Evolutionary conservation across 1,284 basidiomycete species (phyloP).

Genomic region (Ustilago xerochloae): DNA sequence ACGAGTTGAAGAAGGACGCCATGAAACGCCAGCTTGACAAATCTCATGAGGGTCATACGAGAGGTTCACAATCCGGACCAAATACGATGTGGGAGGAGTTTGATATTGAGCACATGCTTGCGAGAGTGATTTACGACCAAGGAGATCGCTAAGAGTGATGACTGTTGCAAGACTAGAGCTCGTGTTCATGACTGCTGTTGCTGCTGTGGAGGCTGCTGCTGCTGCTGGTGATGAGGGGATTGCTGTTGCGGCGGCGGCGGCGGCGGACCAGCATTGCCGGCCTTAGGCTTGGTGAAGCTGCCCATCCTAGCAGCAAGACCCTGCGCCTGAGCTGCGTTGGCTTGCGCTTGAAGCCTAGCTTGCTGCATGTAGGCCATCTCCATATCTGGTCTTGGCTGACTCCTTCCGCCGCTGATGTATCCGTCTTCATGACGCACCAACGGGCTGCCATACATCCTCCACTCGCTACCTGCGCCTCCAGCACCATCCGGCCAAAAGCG

Average conservation of each 20-base stretch:
- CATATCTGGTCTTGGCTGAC: constrained; percentile 53
- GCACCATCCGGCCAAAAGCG: constrained; percentile 71
- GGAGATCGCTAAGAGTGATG: too few species aligned
- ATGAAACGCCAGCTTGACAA: too few species aligned
- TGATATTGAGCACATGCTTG: too few species aligned
- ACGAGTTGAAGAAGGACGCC: too few species aligned
- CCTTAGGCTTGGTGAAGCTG: constrained; percentile 48
- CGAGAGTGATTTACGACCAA: too few species aligned
- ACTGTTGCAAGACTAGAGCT: too few species aligned
- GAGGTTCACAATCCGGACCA: too few species aligned
- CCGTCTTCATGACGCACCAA: constrained; percentile 54
- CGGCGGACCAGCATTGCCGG: constrained; percentile 7
- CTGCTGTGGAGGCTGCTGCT: constrained; percentile 4
- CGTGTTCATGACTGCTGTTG: neutral
- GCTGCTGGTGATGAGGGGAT: constrained; percentile 11
- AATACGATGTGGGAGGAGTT: too few species aligned
- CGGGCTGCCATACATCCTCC: constrained; percentile 62
- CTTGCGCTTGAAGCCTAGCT: constrained; percentile 43
- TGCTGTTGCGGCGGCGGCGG: constrained; percentile 1
- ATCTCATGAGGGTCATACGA: too few species aligned
- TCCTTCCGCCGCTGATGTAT: constrained; percentile 49
- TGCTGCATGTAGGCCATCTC: constrained; percentile 51
- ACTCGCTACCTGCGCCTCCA: constrained; percentile 56
- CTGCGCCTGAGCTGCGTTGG: constrained; percentile 46
- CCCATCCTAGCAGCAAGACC: constrained; percentile 37